Base-by-base conservation (phyloP, 2,329 filamentous ascomycete genomes). In the Pseudopithomyces chartarum region DNA sequence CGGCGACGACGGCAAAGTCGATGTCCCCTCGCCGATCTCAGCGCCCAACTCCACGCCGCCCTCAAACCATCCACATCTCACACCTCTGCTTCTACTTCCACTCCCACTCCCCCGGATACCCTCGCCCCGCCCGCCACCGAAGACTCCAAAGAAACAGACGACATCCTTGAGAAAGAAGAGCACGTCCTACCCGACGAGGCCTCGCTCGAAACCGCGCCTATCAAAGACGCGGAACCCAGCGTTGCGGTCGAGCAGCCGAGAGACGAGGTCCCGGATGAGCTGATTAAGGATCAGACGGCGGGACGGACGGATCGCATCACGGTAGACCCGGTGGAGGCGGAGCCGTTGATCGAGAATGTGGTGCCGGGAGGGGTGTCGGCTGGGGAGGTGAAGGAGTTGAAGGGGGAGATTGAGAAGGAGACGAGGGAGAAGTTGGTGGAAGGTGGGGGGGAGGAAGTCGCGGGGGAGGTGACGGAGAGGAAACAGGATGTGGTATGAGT, bases 1-100 rank as follows among this genome's bases (percentile, higher is more conserved):
- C 45, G 68, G 67, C 29, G 68, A 72, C 38, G 69, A 73, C 52
- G 74, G 73, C 6, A 60, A 52, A 17, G 54, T 76, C 5, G 68
- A 73, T 47, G 72, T 73, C 5, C 71, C 12, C 68, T 70, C 48
- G 67, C 69, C 6, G 56, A 61, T 45, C 60, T 75, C 53, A 65
- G 70, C 23, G 63, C 66, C 22, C 65, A 67, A 50, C 62, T 75
- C 3, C 63, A 66, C 23, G 55, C 58, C 12, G 62, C 65, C 29
- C 54, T 74, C 34, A 62, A 61, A 44, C 52, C 34, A 26, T 29
- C 54, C 45, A 45, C 50, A 23, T 13, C 59, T 42, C 5, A 49
- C n/a, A 45, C 53, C 17, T 8, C 59, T 48, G n/a, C n/a, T n/a
- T n/a, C n/a, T n/a, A n/a, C n/a, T n/a, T n/a, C n/a, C n/a, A n/a